These are phyloP conservation scores for Monilinia vaccinii-corymbosi DNA, from an alignment of 2,329 filamentous ascomycete genomes.

Conservation along the genomic window DNA sequence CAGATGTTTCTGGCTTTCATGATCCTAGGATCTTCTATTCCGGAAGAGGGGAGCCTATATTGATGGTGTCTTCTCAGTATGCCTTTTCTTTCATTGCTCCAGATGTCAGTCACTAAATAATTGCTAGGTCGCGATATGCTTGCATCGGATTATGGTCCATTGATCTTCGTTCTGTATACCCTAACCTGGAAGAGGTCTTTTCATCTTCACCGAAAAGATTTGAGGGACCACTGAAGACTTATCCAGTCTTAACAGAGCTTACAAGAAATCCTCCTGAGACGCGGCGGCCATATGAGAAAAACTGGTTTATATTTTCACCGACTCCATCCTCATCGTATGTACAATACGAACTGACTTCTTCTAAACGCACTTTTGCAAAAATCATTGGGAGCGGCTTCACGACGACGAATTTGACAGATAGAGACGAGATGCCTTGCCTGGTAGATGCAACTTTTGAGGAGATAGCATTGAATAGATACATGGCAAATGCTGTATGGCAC, in stretches of 20 bases:
- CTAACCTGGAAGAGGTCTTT: constrained; percentile 14
- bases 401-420: constrained; percentile 19
- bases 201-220: constrained; percentile 18
- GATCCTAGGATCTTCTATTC: constrained; percentile 35
- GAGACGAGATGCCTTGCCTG: constrained; percentile 17
- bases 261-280: constrained; percentile 31
- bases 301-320: constrained; percentile 33
- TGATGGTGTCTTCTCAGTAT: constrained; percentile 33
- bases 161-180: constrained; percentile 20
- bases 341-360: constrained; percentile 31
- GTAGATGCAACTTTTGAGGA: constrained; percentile 12
- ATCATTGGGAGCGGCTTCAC: constrained; percentile 20
- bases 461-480: constrained; percentile 10
- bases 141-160: constrained; percentile 23
- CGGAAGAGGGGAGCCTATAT: constrained; percentile 32
- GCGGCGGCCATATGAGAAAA: constrained; percentile 32
- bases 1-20: constrained; percentile 34
- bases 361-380: constrained; percentile 22
- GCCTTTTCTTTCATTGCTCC: constrained; percentile 2
- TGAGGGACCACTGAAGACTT: constrained; percentile 20
- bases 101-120: constrained; percentile 15
- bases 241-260: constrained; percentile 31
- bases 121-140: constrained; percentile 19
- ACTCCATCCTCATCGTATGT: constrained; percentile 29
- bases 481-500: constrained; percentile 29